Base-by-base conservation (phyloP, 2,329 filamentous ascomycete genomes). In the Hypoxylon sp. region DNA sequence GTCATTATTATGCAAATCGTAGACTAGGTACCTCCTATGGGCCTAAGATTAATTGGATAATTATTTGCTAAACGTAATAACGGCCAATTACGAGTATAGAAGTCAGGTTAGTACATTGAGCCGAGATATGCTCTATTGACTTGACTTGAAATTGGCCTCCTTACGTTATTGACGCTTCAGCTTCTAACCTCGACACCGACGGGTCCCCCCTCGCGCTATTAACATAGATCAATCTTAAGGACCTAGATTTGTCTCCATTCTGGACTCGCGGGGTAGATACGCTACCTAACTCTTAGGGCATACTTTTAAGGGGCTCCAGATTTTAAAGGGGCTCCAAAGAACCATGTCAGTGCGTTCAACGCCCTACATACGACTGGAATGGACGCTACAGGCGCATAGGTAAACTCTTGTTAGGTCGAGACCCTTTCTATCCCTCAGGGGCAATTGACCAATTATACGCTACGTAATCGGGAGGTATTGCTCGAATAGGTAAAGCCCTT, bases 401-500 rank as follows among this genome's bases (percentile, higher is more conserved):
- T 30, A 30, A 14, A 46, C 5, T 57, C 17, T 25, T 50, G 32
- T 32, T 30, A 21, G 60, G 43, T 56, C 60, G 34, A 30, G 51
- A 60, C 36, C 36, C 28, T 57, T 50, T 14, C 3, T 28, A 25
- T 36, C 41, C 41, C 17, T n/a, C 36, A 14, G 11, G 60, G 14
- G 11, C 3, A 34, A 13, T 9, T 41, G 41, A 25, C 67, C 67
- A 70, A 67, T 70, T 19, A 34, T 0, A 48, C 23, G 9, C 19
- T 17, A 5, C 6, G 11, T 14, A 60, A 53, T 21, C 9, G 28
- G 21, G 43, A n/a, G 49, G 4, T 49, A 25, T 28, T 17, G 57
- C 60, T 56, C 21, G 58, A 70, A 67, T 51, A 65, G 64, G 67
- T 58, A 70, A 70, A 51, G 45, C 38, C n/a, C 38, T 53, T 45